Evolutionary conservation across 805 yeast genomes (phyloP).

Genomic region (Ogataea ganodermae): DNA sequence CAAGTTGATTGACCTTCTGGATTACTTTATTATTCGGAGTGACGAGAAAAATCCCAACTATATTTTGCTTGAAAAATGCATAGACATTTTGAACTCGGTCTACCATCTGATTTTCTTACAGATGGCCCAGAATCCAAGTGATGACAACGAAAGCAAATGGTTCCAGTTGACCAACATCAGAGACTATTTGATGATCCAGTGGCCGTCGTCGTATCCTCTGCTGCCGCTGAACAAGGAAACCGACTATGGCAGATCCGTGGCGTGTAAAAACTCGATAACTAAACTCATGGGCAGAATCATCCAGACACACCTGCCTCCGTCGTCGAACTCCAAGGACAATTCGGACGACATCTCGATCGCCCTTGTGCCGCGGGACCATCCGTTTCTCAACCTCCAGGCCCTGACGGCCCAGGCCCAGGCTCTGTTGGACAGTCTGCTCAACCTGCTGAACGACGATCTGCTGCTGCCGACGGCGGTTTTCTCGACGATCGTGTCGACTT

Average conservation of each 20-base stretch:
- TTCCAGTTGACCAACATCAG: constrained; percentile 55
- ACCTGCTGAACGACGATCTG: constrained; percentile 55
- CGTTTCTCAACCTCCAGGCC: constrained; percentile 51
- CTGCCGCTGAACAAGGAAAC: constrained; percentile 49
- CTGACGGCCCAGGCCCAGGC: constrained; percentile 74
- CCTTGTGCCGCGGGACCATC: constrained; percentile 58
- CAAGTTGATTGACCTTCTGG: constrained; percentile 27
- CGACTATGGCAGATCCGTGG: constrained; percentile 52
- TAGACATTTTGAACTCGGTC: constrained; percentile 42
- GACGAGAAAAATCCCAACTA: constrained; percentile 25
- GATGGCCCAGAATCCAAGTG: constrained; percentile 49
- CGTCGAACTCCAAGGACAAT: constrained; percentile 8
- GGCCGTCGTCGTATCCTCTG: constrained; percentile 60
- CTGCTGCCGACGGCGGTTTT: constrained; percentile 57
- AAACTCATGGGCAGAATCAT: constrained; percentile 68
- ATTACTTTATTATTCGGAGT: constrained; percentile 24
- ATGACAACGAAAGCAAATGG: constrained; percentile 54
- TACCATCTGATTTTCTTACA: constrained; percentile 47
- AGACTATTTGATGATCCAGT: constrained; percentile 56
- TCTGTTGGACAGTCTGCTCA: constrained; percentile 65
- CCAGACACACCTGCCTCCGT: constrained; percentile 48
- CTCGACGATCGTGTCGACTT: constrained; percentile 67
- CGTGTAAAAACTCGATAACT: constrained; percentile 66
- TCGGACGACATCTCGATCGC: constrained; percentile 47
- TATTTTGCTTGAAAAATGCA: constrained; percentile 25